Evolutionary conservation across 257 asterid genomes (phyloP), one percentile per base, ranked within the genome.

Genomic region (Rubia yunnanensis): DNA sequence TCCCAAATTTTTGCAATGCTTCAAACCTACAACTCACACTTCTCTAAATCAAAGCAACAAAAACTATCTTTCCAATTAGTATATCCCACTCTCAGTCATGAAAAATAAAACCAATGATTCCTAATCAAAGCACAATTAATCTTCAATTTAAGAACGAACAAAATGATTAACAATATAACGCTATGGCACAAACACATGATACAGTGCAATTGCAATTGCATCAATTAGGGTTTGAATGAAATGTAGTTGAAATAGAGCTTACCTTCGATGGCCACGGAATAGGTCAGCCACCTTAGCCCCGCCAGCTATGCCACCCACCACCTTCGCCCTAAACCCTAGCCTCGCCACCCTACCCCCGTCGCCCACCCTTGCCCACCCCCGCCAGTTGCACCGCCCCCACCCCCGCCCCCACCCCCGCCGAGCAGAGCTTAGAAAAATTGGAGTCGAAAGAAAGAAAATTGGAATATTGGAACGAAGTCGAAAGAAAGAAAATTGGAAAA

Each of bases 1-100:
- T 82, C 80, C 83, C 65, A 70, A 63, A 69, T 83, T 79, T 73
- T 77, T 46, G 63, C 88, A 80, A 76, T 76, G 96, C 96, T 86
- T 86, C 88, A 88, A 84, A 78, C 77, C 83, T 78, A 68, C 77
- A 70, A 72, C 80, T 69, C 69, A 60, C 69, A 64, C 72, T 69
- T 64, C 75, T 63, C 78, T 57, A 69, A 39, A 58, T 69, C 79
- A 63, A 72, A 77, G 70, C 34, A 67, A 39, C 66, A 53, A 72
- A 61, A 76, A 61, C 72, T 70, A 63, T 72, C 66, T 65, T 71
- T 61, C 64, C 61, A 31, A 57, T 38, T 34, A 36, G 65, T 69
- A 74, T 82, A 83, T 86, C 89, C 78, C 75, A 72, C 86, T 71
- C 70, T 26, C 69, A 63, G 38, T 36, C 24, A 39, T 28, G 5